Evolutionary conservation across 352 stramenopile genomes (phyloP), one percentile per base, ranked within the genome.

Genomic region (Phytophthora macrochlamydospora): DNA sequence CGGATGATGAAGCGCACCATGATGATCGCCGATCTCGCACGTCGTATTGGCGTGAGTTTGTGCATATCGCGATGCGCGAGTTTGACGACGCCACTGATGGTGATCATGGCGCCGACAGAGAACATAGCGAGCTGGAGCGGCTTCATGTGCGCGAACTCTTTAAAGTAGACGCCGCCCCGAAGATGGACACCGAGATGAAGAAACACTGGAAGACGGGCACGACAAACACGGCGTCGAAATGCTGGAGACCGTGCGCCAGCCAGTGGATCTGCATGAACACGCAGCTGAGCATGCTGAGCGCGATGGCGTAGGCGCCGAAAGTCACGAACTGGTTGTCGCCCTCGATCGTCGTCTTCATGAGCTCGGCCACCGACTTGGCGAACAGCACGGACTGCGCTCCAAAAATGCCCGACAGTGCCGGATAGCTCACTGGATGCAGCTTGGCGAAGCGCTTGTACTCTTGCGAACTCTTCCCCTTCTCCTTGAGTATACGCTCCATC

Each of bases 131-230:
- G 67, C 56, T 78, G 59, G 9, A 89, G 67, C 0, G 60, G 56
- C 9, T 62, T 42, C 78, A 95, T 91, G 35, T 57, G 68, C 7
- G 73, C 62, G 56, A 95, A 93, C 64, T 95, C 87, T 54, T 92
- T 89, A 52, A 97, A 97, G 67, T 97, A 97, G 4, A 97, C 76
- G 9, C 89, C 91, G 7, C 91, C 91, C 86, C 89, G 42, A 97
- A 84, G 50, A 97, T 92, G 24, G 83, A 92, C n/a, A 94, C 84
- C 3, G 92, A 94, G 49, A 94, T 97, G 73, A 95, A 97, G 67
- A 97, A 97, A 54, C 92, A 95, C 71, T 93, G 84, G 62, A 95
- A 94, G 2, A 93, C 79, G 0, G 88, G 88, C 9, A 96, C 84
- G 33, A 97, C 73, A 37, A 97, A 92, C 7, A 94, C 85, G 2